A percentile compares a stretch with the other conserved stretches of the same genome.
Evolutionary conservation across 305 asterid genomes (phyloP).

Genomic region (Fraxinus xanthoxyloides): DNA sequence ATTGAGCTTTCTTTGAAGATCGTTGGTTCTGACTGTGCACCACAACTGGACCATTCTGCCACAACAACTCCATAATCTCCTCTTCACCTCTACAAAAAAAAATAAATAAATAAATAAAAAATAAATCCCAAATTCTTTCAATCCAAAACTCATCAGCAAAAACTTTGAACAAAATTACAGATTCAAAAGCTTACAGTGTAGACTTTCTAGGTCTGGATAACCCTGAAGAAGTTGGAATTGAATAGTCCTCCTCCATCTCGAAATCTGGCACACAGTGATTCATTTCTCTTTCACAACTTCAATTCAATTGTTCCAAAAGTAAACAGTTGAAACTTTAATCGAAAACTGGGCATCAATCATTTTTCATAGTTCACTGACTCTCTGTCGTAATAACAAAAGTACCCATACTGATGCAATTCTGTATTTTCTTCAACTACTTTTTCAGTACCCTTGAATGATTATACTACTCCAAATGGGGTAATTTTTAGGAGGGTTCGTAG

Average conservation of each 20-base stretch:
- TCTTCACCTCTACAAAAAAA: slow-evolving; percentile 45
- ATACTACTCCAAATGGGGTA: slow-evolving; percentile 28
- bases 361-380: not conserved
- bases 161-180: not conserved
- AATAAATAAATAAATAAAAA: too few species aligned
- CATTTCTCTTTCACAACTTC: slow-evolving; percentile 26
- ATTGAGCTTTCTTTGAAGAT: slow-evolving; percentile 22
- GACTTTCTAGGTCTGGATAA: slow-evolving; percentile 35
- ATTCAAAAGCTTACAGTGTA: slow-evolving; percentile 26
- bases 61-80: slow-evolving; percentile 52
- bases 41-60: slow-evolving; percentile 59
- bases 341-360: not conserved
- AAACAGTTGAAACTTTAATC: not conserved
- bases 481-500: slow-evolving; percentile 18
- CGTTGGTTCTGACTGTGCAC: slow-evolving; percentile 47
- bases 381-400: not conserved
- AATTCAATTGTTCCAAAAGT: not conserved
- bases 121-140: not conserved
- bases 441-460: slow-evolving; percentile 4
- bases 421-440: not conserved
- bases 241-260: slow-evolving; percentile 37
- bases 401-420: too few species aligned
- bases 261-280: slow-evolving; percentile 51
- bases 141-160: not conserved
- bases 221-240: slow-evolving; percentile 29